Evolutionary conservation across 2,329 filamentous ascomycete species (phyloP).

Genomic region (Arthrobotrys iridis): DNA sequence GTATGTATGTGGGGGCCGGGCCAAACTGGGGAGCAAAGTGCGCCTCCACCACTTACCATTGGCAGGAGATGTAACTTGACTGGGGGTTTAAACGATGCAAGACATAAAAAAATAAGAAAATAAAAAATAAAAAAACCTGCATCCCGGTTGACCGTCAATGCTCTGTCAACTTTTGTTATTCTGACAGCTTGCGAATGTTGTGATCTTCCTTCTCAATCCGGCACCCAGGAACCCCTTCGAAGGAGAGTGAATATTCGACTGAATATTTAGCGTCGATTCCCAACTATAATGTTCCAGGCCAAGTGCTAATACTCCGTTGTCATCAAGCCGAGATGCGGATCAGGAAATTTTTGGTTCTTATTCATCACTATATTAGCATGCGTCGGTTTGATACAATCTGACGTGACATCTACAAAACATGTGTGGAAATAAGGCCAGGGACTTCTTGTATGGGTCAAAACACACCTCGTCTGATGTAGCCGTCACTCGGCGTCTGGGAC

Average conservation of each 20-base stretch:
- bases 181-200: conserved; percentile 22
- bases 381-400: conserved; percentile 34
- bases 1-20: conserved; percentile 41
- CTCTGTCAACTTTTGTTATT: not conserved
- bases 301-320: not conserved
- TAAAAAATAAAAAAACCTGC: conserved; percentile 1
- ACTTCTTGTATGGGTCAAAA: conserved; percentile 31
- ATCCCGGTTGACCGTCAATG: conserved; percentile 11
- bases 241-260: not conserved
- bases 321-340: not conserved
- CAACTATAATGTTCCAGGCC: not conserved
- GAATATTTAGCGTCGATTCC: conserved; percentile 28
- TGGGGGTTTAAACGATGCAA: conserved; percentile 11
- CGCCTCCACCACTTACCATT: conserved; percentile 47
- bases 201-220: conserved; percentile 42
- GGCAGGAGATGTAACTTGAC: conserved; percentile 19
- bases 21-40: conserved; percentile 37
- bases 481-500: not conserved
- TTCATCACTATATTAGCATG: conserved; percentile 11
- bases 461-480: conserved; percentile 36
- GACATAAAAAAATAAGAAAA: conserved; percentile 2
- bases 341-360: not conserved
- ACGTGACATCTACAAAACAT: conserved; percentile 38
- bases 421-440: conserved; percentile 42
- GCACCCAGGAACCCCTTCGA: not conserved